Conservation (phyloP, 1,284 basidiomycete genomes). For the Cystobasidium slooffiae region DNA sequence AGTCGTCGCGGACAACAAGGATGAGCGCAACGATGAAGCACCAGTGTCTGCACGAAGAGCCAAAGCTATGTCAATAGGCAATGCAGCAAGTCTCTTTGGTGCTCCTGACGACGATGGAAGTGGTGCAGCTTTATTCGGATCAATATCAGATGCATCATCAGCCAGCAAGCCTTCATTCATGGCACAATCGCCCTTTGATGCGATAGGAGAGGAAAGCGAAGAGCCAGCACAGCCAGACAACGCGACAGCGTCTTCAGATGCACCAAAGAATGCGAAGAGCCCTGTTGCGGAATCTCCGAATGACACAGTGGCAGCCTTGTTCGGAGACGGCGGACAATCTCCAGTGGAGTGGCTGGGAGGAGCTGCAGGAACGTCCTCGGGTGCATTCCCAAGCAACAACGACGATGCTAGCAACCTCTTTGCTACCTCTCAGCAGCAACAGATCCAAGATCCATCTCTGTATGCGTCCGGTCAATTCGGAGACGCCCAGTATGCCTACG, state of each 20-base stretch:
- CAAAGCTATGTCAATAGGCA: constrained; percentile 43
- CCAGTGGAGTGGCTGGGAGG: constrained; percentile 34
- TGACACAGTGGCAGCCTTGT: constrained; percentile 27
- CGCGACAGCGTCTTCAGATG: not conserved
- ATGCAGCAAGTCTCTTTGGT: constrained; percentile 41
- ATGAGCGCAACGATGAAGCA: not conserved
- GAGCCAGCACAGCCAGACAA: constrained; percentile 2
- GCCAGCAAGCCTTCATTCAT: constrained; percentile 9
- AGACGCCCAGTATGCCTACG: constrained; percentile 27
- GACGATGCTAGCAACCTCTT: constrained; percentile 5
- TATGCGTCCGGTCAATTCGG: constrained; percentile 23
- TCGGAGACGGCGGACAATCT: constrained; percentile 22
- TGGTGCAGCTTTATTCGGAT: constrained; percentile 14
- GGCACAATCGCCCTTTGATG: constrained; percentile 24
- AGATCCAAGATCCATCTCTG: constrained; percentile 25
- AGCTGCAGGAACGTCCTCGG: not conserved
- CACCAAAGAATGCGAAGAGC: not conserved
- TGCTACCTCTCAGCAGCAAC: not conserved
- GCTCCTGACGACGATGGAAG: constrained; percentile 10
- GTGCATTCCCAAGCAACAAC: not conserved
- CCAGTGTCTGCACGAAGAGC: constrained; percentile 6
- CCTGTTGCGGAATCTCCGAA: constrained; percentile 7
- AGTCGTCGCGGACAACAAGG: not conserved
- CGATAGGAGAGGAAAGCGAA: constrained; percentile 37
- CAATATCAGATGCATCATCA: not conserved